Evolutionary conservation across 176 grass and related monocot species (phyloP), one percentile per base, ranked within the genome.

Genomic region (Rhynchospora tenuis): DNA sequence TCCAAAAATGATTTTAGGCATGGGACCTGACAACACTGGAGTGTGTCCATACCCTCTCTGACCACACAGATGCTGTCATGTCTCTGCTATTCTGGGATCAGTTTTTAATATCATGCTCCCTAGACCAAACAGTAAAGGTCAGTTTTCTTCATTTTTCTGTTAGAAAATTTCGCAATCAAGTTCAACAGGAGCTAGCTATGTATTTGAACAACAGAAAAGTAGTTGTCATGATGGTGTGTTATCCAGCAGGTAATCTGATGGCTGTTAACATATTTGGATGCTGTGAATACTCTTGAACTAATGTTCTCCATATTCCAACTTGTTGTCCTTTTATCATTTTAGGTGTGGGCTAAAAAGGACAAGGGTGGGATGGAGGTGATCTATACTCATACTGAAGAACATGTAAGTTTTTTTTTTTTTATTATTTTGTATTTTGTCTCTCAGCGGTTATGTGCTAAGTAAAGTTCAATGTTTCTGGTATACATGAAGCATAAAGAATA

Each of bases 1-100:
- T 70, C 4, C 46, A 31, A 81, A 58, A 92, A 84, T 54, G 88
- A 17, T 95, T 87, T 83, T 90, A 99, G 97, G 97, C 91, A 17
- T 99, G 97, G 97, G 93, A 99, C 80, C 86, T 99, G 70, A 68
- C 91, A 90, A 91, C 86, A 6, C 83, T 99, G 79, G 93, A 93
- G 83, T 95, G 97, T 57, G 80, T 96, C 82, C 97, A 96, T 70
- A 99, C 91, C 3, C 97, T 99, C 80, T 65, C n/a, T n/a, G n/a
- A n/a, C n/a, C n/a, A n/a, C n/a, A n/a, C n/a, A n/a, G n/a, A n/a
- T n/a, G n/a, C n/a, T n/a, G n/a, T n/a, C n/a, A n/a, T n/a, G n/a
- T n/a, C n/a, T n/a, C n/a, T n/a, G n/a, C n/a, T n/a, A n/a, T n/a
- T n/a, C n/a, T n/a, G n/a, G n/a, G n/a, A n/a, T n/a, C n/a, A n/a